Conservation (phyloP, 2,329 filamentous ascomycete genomes). For the Scorias spongiosa region DNA sequence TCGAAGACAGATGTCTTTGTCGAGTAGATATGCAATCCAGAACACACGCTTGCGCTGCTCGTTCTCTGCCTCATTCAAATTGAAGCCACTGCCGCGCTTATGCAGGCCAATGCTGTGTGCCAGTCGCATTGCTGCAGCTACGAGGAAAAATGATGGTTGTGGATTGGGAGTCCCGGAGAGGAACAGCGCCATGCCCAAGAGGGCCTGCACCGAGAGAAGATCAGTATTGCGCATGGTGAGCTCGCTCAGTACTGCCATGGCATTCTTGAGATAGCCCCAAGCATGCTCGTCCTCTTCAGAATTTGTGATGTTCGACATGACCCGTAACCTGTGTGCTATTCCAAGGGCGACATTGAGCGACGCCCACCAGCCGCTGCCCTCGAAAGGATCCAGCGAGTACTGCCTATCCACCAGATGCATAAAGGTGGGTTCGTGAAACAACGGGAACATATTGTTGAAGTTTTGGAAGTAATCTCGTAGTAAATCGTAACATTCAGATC, state of each 20-base stretch:
- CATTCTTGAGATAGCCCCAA: conserved; percentile 93
- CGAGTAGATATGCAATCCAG: conserved; percentile 61
- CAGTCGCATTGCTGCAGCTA: conserved; percentile 77
- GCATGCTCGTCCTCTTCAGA: conserved; percentile 87
- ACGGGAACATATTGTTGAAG: conserved; percentile 96
- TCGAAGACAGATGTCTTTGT: conserved; percentile 58
- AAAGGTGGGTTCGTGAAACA: conserved; percentile 95
- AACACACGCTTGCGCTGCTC: conserved; percentile 74
- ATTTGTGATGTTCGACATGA: conserved; percentile 87
- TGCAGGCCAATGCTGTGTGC: conserved; percentile 92
- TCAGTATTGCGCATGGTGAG: conserved; percentile 93
- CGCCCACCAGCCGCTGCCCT: conserved; percentile 96
- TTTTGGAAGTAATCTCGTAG: conserved; percentile 94
- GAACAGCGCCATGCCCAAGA: conserved; percentile 86
- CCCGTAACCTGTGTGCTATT: conserved; percentile 80
- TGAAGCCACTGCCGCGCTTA: conserved; percentile 83
- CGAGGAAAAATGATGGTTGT: conserved; percentile 80
- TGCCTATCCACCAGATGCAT: conserved; percentile 94
- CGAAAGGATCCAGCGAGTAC: conserved; percentile 82
- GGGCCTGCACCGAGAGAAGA: conserved; percentile 80
- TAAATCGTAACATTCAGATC: conserved; percentile 73
- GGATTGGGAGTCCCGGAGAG: conserved; percentile 94
- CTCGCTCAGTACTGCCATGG: conserved; percentile 83
- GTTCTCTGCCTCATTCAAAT: conserved; percentile 81
- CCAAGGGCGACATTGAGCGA: conserved; percentile 86